Evolutionary conservation across 768 basidiomycete genomes (phyloP).

Genomic region (Phaeolepiota aurea): DNA sequence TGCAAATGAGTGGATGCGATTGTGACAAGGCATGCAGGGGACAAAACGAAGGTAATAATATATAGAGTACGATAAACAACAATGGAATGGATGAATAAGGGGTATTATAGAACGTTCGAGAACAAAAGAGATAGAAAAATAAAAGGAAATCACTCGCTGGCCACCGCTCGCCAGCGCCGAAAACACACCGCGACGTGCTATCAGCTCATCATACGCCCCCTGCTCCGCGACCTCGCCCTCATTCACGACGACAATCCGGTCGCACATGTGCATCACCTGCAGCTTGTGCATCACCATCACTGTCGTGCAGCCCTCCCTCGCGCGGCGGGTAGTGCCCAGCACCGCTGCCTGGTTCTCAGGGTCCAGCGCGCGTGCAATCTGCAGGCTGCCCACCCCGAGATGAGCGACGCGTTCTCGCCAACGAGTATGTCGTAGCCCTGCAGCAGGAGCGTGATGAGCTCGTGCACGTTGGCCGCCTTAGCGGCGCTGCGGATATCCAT

Average conservation of each 20-base stretch:
- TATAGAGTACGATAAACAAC: too few relatives aligned
- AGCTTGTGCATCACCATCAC: slow-evolving; percentile 93
- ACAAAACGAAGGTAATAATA: too few relatives aligned
- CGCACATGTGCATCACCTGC: slow-evolving; percentile 86
- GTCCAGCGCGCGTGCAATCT: slow-evolving; percentile 89
- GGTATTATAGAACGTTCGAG: too few relatives aligned
- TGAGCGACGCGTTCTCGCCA: slow-evolving; percentile 85
- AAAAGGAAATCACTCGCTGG: slow-evolving; percentile 14
- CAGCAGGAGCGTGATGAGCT: slow-evolving; percentile 74
- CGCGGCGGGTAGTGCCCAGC: slow-evolving; percentile 61
- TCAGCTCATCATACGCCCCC: slow-evolving; percentile 65
- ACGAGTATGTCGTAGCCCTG: slow-evolving; percentile 82
- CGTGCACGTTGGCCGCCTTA: slow-evolving; percentile 72
- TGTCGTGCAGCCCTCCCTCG: slow-evolving; percentile 69
- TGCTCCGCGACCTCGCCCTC: slow-evolving; percentile 76
- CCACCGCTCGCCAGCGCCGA: slow-evolving; percentile 67
- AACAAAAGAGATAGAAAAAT: slow-evolving; percentile 2
- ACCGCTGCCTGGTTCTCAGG: slow-evolving; percentile 77
- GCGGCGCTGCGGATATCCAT: slow-evolving; percentile 66
- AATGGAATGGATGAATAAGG: too few relatives aligned
- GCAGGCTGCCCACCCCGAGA: slow-evolving; percentile 89
- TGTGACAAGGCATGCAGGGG: too few relatives aligned
- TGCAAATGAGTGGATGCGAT: too few relatives aligned
- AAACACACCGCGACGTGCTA: slow-evolving; percentile 64
- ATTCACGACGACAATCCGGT: slow-evolving; percentile 74